These are phyloP conservation scores for Chalaropsis ovoidea DNA, from an alignment of 2,329 filamentous ascomycete species.

Conservation along the genomic window DNA sequence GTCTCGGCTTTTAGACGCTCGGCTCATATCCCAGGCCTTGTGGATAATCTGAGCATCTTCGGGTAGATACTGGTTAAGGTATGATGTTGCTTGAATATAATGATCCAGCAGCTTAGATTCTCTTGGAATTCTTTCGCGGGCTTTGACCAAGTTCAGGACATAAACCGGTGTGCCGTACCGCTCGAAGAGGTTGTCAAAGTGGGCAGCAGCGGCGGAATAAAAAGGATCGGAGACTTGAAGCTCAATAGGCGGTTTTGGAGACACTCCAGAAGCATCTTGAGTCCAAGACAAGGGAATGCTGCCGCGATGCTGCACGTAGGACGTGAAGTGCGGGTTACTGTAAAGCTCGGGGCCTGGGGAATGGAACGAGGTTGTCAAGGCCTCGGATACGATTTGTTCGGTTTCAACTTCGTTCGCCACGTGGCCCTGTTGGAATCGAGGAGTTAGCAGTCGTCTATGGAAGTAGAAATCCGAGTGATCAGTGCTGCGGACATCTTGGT, in stretches of 20 bases:
- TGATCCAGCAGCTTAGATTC: constrained; percentile 85
- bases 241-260: constrained; percentile 92
- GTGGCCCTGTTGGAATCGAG: constrained; percentile 49
- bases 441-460: not conserved
- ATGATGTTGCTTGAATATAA: constrained; percentile 76
- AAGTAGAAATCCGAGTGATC: not conserved
- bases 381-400: constrained; percentile 94
- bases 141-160: constrained; percentile 81
- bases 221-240: constrained; percentile 94
- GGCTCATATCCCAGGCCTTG: constrained; percentile 96
- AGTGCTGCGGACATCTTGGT: too few species aligned
- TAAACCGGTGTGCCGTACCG: constrained; percentile 89
- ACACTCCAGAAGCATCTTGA: constrained; percentile 88
- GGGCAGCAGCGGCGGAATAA: constrained; percentile 81
- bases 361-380: constrained; percentile 90
- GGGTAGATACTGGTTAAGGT: constrained; percentile 90
- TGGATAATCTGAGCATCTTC: constrained; percentile 77
- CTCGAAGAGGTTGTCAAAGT: constrained; percentile 91
- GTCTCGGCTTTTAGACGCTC: constrained; percentile 81
- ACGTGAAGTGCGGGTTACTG: constrained; percentile 84
- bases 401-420: constrained; percentile 98
- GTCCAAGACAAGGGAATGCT: constrained; percentile 98
- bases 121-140: constrained; percentile 74
- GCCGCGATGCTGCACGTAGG: constrained; percentile 90
- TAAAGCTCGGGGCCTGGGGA: constrained; percentile 76